A percentile compares a stretch with the other conserved stretches of the same genome.
Evolutionary conservation across 148 eudicot genomes (phyloP).

Genomic region (Amaranthus palmeri): DNA sequence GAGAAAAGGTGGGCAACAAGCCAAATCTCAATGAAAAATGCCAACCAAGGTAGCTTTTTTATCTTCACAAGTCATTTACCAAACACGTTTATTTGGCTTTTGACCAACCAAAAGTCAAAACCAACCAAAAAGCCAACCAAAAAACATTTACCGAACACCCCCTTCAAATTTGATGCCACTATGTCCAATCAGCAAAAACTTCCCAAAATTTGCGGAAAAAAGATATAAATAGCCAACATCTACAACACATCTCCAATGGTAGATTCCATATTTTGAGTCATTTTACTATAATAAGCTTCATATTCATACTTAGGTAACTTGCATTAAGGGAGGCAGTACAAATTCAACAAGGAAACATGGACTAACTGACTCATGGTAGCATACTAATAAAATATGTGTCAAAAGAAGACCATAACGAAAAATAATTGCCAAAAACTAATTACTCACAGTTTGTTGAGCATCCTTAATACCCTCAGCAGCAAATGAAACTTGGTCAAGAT

Average conservation of each 20-base stretch:
- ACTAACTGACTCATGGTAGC: not conserved
- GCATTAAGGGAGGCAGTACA: not conserved
- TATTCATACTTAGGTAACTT: not conserved
- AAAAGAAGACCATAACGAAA: not conserved
- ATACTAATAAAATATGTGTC: constrained; percentile 8
- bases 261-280: not conserved
- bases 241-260: not conserved
- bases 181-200: not conserved
- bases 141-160: not conserved
- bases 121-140: no score
- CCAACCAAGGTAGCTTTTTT: no score
- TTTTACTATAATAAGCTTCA: not conserved
- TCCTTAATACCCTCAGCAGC: constrained; percentile 95
- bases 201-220: not conserved
- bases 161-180: not conserved
- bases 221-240: not conserved
- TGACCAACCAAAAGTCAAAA: no score
- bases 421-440: not conserved
- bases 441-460: constrained; percentile 95
- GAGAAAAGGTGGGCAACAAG: no score
- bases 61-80: no score
- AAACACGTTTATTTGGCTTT: no score
- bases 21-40: no score
- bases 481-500: constrained; percentile 91
- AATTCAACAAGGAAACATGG: not conserved